Base-by-base conservation (phyloP, 352 stramenopile species). In the Pythium biforme region DNA sequence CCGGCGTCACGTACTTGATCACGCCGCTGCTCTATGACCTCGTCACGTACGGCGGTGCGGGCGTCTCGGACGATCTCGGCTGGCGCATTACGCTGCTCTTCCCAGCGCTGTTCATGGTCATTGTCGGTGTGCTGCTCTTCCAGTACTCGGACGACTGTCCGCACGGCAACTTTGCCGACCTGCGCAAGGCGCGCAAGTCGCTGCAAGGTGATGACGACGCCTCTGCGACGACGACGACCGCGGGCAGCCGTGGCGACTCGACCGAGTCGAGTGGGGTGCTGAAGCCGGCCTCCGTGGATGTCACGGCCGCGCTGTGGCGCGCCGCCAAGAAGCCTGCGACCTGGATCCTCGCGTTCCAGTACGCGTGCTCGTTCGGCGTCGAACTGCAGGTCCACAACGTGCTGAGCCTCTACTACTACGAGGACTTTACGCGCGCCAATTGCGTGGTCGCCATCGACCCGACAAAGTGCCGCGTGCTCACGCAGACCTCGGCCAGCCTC, bases 351-450 rank as follows among this genome's bases (percentile, higher is more conserved):
- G 89, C 89, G 41, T 71, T 97, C 59, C 88, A 97, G 63, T 98
- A 98, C 55, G 93, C 86, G 37, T 92, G 82, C 63, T 98, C 88
- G 70, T 98, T 98, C 67, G 95, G 95, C 46, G 83, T 98, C 39
- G 94, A 98, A 66, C 73, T 98, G 4, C 95, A 95, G 48, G 91
- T 98, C 52, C 96, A 98, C 79, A 98, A 98, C 69, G 88, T 92
- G 39, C 85, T 95, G 37, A 92, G 87, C 26, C 64, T 86, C 22
- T 96, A 97, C 72, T 98, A 97, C 69, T 92, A 89, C 46, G 77
- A 94, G 29, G 83, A 91, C 37, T 97, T 98, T 55, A 77, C 69
- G 20, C 73, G 84, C 22, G 60, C 69, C 1, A 83, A 79, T 51
- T 88, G 79, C 31, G 64, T 81, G 1, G 55, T 59, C n/a, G 47